Evolutionary conservation across 2,329 filamentous ascomycete species (phyloP).

Genomic region (Aspergillus awamori): DNA sequence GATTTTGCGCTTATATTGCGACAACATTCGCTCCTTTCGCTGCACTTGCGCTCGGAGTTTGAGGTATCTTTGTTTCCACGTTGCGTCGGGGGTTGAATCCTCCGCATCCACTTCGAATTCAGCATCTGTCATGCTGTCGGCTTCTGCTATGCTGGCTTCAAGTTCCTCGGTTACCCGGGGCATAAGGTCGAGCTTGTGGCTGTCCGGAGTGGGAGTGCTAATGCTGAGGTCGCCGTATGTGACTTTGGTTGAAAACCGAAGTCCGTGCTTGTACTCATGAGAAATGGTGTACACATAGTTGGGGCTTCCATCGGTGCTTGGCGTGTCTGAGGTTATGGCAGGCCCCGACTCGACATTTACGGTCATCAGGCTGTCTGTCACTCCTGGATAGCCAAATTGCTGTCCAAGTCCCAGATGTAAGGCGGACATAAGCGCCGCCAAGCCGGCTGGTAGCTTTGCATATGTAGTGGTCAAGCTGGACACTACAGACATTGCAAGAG

Average conservation of each 20-base stretch:
- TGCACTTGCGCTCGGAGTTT: constrained; percentile 42
- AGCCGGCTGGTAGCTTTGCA: constrained; percentile 28
- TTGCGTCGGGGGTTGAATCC: constrained; percentile 29
- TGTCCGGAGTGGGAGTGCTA: not conserved
- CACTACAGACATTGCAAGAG: constrained; percentile 37
- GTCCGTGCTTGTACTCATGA: constrained; percentile 31
- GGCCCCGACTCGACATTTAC: constrained; percentile 27
- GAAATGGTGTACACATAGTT: constrained; percentile 28
- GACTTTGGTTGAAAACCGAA: constrained; percentile 32
- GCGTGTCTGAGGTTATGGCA: constrained; percentile 1
- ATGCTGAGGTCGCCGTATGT: constrained; percentile 25
- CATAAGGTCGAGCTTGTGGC: constrained; percentile 14
- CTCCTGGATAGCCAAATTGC: constrained; percentile 33
- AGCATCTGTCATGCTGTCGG: constrained; percentile 29
- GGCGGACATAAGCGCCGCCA: constrained; percentile 33
- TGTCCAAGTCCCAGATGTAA: constrained; percentile 42
- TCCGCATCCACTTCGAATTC: constrained; percentile 35
- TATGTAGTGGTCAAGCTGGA: constrained; percentile 35
- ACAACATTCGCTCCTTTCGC: constrained; percentile 42
- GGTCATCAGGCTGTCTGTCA: constrained; percentile 29
- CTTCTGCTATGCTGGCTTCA: constrained; percentile 20
- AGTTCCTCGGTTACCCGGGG: constrained; percentile 14
- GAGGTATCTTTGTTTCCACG: constrained; percentile 46
- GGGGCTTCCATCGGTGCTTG: constrained; percentile 16
- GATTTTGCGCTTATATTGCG: constrained; percentile 46